Conservation (phyloP, 2,329 filamentous ascomycete species). For the Fusarium denticulatum region DNA sequence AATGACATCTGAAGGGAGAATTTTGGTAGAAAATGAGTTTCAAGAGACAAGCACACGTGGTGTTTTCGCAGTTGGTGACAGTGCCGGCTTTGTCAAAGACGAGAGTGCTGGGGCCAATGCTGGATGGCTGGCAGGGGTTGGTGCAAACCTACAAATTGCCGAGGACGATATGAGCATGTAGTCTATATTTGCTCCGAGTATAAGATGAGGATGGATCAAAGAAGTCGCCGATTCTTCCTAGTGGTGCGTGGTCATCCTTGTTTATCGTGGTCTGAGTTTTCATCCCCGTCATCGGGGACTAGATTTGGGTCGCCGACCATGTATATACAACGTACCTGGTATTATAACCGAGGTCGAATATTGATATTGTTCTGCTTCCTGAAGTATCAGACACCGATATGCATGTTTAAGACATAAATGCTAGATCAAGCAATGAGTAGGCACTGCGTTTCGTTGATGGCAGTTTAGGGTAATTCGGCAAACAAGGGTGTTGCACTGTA, state of each 20-base stretch:
- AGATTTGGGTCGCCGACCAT: not conserved
- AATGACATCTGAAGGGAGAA: not conserved
- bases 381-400: rapidly evolving
- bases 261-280: rapidly evolving
- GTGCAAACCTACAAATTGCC: constrained; percentile 1
- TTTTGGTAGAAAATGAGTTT: not conserved
- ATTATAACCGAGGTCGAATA: too few relatives aligned
- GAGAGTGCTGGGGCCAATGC: too few relatives aligned
- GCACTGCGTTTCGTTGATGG: rapidly evolving
- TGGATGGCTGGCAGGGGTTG: not conserved
- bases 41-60: not conserved
- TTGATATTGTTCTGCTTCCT: rapidly evolving
- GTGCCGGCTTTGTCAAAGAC: not conserved
- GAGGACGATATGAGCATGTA: not conserved
- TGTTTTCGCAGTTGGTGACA: not conserved
- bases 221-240: not conserved
- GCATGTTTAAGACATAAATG: not conserved
- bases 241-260: rapidly evolving
- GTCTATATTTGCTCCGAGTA: rapidly evolving
- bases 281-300: not conserved
- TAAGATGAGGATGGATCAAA: rapidly evolving
- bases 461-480: not conserved
- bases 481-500: rapidly evolving
- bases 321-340: rapidly evolving
- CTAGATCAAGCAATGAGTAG: not conserved